Base-by-base conservation (phyloP, 2,329 filamentous ascomycete species). In the Hypocrella siamensis region DNA sequence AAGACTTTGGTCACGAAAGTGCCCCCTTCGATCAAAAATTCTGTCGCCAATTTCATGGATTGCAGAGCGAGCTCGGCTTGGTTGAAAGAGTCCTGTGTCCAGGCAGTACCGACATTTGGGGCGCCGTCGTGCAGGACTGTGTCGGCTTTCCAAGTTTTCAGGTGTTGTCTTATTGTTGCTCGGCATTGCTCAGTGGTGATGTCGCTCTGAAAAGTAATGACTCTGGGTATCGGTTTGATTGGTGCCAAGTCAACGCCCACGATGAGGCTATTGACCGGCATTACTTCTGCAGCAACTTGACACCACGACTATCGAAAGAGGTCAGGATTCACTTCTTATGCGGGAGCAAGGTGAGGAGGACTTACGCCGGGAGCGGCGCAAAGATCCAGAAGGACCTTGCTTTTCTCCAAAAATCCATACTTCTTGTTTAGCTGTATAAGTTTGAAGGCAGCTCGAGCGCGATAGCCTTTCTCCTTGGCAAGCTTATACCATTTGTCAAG, bases 401-500 rank as follows among this genome's bases (percentile, higher is more conserved):
- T 92, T 66, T 92, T 88, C 57, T 96, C 85, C 45, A 98, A 65
- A 58, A 98, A 98, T 44, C 84, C 82, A 79, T 93, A 98, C 55
- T 94, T 96, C 61, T 96, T 94, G 64, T 98, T 98, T 47, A 98
- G 65, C 56, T 98, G 88, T 44, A 98, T 88, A 46, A 98, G 63
- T 63, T 98, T 98, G 70, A 96, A 96, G 35, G 90, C 86, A 45
- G 90, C 86, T 69, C 90, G 74, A 39, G 90, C 88, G 48, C 90
- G 71, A 53, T 94, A 98, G 40, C 90, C 90, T 58, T 94, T 96
- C 56, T 98, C 90, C 59, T 98, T 98, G 39, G 90, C 90, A 48
- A 96, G 76, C 54, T 86, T 88, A 61, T 96, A 98, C 83, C 86
- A 96, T 60, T 96, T 94, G 60, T 98, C 90, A 49, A 94, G 69